These are phyloP conservation scores for Fallopia convolvulus DNA, from an alignment of 148 eudicot species.

Conservation along the genomic window DNA sequence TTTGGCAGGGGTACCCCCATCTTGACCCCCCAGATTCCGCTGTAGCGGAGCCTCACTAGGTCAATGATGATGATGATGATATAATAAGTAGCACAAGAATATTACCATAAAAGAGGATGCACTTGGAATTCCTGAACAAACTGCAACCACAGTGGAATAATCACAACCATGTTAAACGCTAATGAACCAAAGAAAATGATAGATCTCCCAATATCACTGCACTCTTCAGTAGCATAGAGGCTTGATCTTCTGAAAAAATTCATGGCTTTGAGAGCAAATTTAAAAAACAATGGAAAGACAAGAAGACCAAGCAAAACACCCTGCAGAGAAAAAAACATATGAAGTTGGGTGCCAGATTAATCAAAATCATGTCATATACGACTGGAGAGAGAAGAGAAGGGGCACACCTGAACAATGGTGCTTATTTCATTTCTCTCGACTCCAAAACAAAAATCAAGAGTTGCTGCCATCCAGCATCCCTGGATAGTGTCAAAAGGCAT, in stretches of 20 bases:
- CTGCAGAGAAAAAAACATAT: conserved; percentile 29
- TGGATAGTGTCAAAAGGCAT: conserved; percentile 30
- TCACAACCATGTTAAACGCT: conserved; percentile 28
- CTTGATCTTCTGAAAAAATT: conserved; percentile 23
- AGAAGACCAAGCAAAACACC: conserved; percentile 83
- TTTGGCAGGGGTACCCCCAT: too few species aligned
- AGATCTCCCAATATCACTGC: conserved; percentile 43
- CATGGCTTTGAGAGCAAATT: conserved; percentile 30
- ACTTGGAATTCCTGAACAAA: conserved; percentile 60
- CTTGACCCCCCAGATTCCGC: too few species aligned
- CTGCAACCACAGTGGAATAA: conserved; percentile 76
- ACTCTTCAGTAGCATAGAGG: conserved; percentile 17
- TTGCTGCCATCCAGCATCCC: conserved; percentile 25
- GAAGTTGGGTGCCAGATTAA: background rate
- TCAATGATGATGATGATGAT: too few species aligned
- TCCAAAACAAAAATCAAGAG: conserved; percentile 21
- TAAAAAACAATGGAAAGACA: conserved; percentile 54
- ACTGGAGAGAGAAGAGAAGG: background rate
- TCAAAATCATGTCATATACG: background rate
- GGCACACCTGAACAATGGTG: conserved; percentile 65
- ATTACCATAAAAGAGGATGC: conserved; percentile 85
- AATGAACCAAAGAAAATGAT: conserved; percentile 56
- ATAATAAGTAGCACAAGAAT: background rate
- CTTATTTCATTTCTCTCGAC: conserved; percentile 71
- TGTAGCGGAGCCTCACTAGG: too few species aligned